phyloP scores from a whole-genome alignment of 2,329 filamentous ascomycete genomes.

The Pyrenochaeta sp. region DNA sequence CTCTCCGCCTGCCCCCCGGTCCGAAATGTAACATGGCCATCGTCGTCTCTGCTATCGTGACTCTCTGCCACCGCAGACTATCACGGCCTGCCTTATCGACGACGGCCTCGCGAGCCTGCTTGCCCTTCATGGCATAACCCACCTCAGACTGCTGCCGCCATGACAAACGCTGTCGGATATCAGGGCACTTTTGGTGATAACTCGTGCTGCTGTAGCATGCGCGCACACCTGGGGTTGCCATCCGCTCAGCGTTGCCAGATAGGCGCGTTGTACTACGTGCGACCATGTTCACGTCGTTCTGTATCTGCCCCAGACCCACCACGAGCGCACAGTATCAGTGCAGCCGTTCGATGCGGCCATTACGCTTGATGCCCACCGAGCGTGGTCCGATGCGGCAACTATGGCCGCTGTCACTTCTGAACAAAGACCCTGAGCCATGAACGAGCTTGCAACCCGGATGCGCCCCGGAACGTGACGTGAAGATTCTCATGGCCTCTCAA shows the following conservation, averaged over 20 bases:
- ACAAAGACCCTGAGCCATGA: slow-evolving; percentile 33
- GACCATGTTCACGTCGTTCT: slow-evolving; percentile 35
- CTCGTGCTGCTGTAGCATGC: slow-evolving; percentile 38
- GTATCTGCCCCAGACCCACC: slow-evolving; percentile 30
- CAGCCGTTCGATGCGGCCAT: slow-evolving; percentile 12
- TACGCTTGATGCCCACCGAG: slow-evolving; percentile 8
- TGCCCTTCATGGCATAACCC: no score
- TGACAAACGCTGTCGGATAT: slow-evolving; percentile 3
- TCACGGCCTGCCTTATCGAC: slow-evolving; percentile 21
- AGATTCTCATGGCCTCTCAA: slow-evolving; percentile 9
- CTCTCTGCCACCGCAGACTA: no score
- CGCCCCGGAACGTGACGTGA: slow-evolving; percentile 31
- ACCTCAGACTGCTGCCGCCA: no score
- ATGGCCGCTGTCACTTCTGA: slow-evolving; percentile 27
- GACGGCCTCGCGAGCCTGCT: no score
- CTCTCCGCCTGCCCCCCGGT: slow-evolving; percentile 20
- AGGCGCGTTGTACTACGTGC: slow-evolving; percentile 42
- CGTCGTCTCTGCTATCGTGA: slow-evolving; percentile 20
- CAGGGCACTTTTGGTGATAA: slow-evolving; percentile 12
- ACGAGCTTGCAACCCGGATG: slow-evolving; percentile 17
- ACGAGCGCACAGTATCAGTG: slow-evolving; percentile 19
- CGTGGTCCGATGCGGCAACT: slow-evolving; percentile 25
- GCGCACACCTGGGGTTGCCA: slow-evolving; percentile 11
- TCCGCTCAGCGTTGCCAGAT: slow-evolving; percentile 24
- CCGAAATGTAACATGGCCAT: slow-evolving; percentile 35